These are phyloP conservation scores for Colletotrichum sp. DNA, from an alignment of 2,329 filamentous ascomycete genomes.

Conservation along the genomic window DNA sequence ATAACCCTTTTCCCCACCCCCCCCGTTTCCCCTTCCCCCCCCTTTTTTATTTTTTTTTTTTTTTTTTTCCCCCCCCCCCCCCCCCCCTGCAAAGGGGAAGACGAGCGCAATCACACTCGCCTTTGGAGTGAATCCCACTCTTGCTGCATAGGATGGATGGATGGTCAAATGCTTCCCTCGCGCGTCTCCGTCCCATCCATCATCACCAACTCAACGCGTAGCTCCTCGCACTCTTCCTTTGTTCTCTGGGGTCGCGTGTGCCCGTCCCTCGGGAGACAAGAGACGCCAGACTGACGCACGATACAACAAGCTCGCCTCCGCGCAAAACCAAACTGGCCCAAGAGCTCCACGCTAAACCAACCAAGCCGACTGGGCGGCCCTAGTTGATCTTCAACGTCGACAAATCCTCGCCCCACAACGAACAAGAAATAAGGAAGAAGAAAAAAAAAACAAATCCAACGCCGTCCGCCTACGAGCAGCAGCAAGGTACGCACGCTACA, in stretches of 20 bases:
- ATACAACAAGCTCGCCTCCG: conserved; percentile 17
- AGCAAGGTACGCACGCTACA: conserved; percentile 8
- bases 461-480: neutral
- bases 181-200: neutral
- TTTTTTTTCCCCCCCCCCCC: too few relatives aligned
- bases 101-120: neutral
- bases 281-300: conserved; percentile 14
- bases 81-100: neutral
- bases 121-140: neutral
- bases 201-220: neutral
- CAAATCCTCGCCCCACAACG: neutral
- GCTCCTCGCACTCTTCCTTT: conserved; percentile 8
- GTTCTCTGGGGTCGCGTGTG: neutral
- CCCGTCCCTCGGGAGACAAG: conserved; percentile 12
- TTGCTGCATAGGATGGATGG: neutral
- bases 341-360: neutral
- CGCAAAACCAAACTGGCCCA: neutral
- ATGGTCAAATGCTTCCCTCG: neutral
- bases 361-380: conserved; percentile 6
- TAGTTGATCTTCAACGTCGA: conserved; percentile 18
- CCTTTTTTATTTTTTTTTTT: too few relatives aligned
- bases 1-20: too few relatives aligned
- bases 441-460: neutral
- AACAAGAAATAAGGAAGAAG: neutral
- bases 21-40: too few relatives aligned